phyloP scores from a whole-genome alignment of 345 rosid species.

The Aegle marmelos region DNA sequence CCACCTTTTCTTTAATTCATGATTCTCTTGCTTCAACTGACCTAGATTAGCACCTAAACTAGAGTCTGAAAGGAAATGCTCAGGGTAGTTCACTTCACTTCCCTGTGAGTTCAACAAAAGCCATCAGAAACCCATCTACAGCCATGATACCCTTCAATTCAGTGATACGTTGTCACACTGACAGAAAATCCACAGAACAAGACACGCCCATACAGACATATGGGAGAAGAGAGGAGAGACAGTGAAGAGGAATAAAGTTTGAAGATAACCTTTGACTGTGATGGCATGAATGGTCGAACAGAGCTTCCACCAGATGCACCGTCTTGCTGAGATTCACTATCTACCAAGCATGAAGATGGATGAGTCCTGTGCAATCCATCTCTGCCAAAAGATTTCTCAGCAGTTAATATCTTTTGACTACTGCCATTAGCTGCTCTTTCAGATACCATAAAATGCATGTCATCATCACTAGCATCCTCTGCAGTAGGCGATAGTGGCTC shows the following conservation, averaged over 20 bases:
- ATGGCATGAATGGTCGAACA: neutral
- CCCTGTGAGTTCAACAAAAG: constrained; percentile 29
- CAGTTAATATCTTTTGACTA: constrained; percentile 9
- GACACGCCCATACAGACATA: neutral
- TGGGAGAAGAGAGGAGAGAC: neutral
- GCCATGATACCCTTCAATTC: neutral
- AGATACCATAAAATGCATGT: constrained; percentile 19
- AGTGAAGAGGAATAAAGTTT: neutral
- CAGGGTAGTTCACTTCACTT: constrained; percentile 5
- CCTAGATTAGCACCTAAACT: constrained; percentile 28
- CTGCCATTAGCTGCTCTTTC: constrained; percentile 21
- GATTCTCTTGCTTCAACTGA: constrained; percentile 57
- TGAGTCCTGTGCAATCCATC: constrained; percentile 14
- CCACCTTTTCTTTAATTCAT: constrained; percentile 55
- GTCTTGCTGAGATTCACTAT: constrained; percentile 19
- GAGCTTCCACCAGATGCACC: constrained; percentile 19
- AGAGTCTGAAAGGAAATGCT: constrained; percentile 17
- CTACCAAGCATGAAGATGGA: constrained; percentile 16
- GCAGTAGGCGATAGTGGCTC: constrained; percentile 24
- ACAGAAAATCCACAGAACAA: neutral
- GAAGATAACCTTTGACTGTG: constrained; percentile 35
- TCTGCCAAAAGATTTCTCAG: constrained; percentile 18
- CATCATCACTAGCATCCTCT: constrained; percentile 34
- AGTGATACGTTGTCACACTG: neutral
- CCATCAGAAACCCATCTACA: neutral